Conservation (phyloP, 177 flowering plant genomes). For the Telopea speciosissima region DNA sequence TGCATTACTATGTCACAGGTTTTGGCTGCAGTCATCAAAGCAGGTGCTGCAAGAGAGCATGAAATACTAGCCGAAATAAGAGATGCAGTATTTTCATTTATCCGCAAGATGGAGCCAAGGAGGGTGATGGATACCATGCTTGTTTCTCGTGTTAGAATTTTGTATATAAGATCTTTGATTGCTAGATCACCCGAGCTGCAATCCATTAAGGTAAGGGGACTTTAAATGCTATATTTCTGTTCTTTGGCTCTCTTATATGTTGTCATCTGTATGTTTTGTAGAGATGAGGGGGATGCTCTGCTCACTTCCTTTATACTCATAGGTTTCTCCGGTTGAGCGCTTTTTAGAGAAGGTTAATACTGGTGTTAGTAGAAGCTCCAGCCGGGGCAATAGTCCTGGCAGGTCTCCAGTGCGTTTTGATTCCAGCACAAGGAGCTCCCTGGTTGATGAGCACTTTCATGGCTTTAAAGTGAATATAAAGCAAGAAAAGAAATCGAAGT, state of each 20-base stretch:
- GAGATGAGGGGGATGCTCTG: neutral
- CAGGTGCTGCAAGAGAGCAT: constrained; percentile 99
- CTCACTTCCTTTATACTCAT: constrained; percentile 10
- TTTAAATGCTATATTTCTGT: neutral
- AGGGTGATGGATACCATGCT: constrained; percentile 99
- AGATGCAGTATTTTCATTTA: constrained; percentile 92
- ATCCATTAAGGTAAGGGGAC: constrained; percentile 74
- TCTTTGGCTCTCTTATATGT: too few species aligned
- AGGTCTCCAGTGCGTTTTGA: constrained; percentile 74
- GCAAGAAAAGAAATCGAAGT: constrained; percentile 88
- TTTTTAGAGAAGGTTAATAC: constrained; percentile 74
- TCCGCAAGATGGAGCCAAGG: constrained; percentile 91
- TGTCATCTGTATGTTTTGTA: neutral
- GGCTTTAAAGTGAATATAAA: constrained; percentile 87
- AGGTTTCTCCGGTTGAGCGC: constrained; percentile 86
- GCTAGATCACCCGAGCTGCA: constrained; percentile 96
- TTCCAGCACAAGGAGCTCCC: constrained; percentile 34
- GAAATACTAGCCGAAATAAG: constrained; percentile 99
- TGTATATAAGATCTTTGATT: constrained; percentile 89
- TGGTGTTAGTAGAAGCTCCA: constrained; percentile 86
- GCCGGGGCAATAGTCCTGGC: constrained; percentile 90
- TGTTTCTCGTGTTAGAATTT: constrained; percentile 94
- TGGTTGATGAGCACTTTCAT: constrained; percentile 61
- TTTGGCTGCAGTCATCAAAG: constrained; percentile 98
- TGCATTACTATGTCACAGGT: constrained; percentile 46